Conservation (phyloP, 352 stramenopile species). For the Globisporangium radiosum region DNA sequence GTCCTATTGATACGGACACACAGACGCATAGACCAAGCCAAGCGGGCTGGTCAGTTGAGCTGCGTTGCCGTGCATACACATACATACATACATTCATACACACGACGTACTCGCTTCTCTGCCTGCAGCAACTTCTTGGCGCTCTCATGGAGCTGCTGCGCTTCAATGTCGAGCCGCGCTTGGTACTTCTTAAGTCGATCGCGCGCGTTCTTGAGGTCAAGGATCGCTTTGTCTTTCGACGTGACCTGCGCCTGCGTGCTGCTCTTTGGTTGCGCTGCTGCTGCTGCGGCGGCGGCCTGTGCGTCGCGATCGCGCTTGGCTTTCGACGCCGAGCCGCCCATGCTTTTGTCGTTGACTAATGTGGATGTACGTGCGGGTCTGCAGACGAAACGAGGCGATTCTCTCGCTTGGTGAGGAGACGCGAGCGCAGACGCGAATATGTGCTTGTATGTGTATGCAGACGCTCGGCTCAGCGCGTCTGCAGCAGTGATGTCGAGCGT, state of each 20-base stretch:
- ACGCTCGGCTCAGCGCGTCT: too few species aligned
- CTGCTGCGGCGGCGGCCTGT: neutral
- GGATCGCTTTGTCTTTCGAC: conserved; percentile 83
- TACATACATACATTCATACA: conserved; percentile 1
- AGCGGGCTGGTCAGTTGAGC: too few species aligned
- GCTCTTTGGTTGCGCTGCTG: conserved; percentile 9
- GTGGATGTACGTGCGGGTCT: neutral
- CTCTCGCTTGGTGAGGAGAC: too few species aligned
- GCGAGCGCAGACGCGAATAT: too few species aligned
- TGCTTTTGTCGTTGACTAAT: neutral
- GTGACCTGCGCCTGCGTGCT: conserved; percentile 57
- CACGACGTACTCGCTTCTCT: conserved; percentile 44
- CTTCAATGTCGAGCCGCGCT: conserved; percentile 71
- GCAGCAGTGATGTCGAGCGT: too few species aligned
- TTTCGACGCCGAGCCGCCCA: conserved; percentile 41
- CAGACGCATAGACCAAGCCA: neutral
- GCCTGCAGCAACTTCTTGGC: conserved; percentile 68
- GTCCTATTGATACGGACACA: conserved; percentile 31
- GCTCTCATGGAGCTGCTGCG: conserved; percentile 70
- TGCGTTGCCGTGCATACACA: too few species aligned
- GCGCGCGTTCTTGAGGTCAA: conserved; percentile 88
- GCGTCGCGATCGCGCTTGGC: conserved; percentile 25
- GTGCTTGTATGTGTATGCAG: too few species aligned
- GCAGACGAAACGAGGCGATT: too few species aligned
- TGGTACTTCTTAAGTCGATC: conserved; percentile 85